Evolutionary conservation across 306 rosid genomes (phyloP), one percentile per base, ranked within the genome.

Genomic region (Trifolium repens): DNA sequence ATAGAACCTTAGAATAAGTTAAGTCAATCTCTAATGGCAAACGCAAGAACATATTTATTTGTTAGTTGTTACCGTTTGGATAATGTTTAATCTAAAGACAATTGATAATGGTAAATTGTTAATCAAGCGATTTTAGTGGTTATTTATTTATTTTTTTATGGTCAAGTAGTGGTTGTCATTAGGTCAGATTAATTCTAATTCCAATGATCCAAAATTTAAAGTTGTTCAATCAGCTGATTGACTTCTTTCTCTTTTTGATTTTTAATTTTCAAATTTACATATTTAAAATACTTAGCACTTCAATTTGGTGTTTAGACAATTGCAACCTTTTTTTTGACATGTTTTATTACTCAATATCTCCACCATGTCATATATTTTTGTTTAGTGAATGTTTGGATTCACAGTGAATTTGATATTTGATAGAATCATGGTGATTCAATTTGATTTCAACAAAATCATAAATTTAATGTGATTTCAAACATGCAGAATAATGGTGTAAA

Each of bases 21-120:
- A 15, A 47, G 32, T 32, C 61, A 54, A 22, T 9, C 69, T 39
- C 34, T 67, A 16, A 4, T 59, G 66, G 66, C 66, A 59, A 59
- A 61, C 43, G 32, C 43, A 30, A 32, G 42, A 61, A 32, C 12
- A 14, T 19, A 3, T 32, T 14, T 60, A 14, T 30, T 30, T 61
- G 22, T 14, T 60, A 14, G 13, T 30, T 61, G 22, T 14, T 14
- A 9, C 34, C 10, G 37, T 24, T 32, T 0, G 42, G 12, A 11
- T 12, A 26, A 32, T 9, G 22, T 61, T 61, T 30, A 14, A 30
- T 26, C 32, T 30, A 15, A 30, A 30, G 67, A 30, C 22, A 32
- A 42, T 32, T 66, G 34, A 7, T 66, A 19, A 6, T 65, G 34
- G 35, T 40, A 53, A 53, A 53, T 44, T 44, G 49, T 12, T 11